Base-by-base conservation (phyloP, 73 alveolate genomes). In the Blepharisma stoltei region DNA sequence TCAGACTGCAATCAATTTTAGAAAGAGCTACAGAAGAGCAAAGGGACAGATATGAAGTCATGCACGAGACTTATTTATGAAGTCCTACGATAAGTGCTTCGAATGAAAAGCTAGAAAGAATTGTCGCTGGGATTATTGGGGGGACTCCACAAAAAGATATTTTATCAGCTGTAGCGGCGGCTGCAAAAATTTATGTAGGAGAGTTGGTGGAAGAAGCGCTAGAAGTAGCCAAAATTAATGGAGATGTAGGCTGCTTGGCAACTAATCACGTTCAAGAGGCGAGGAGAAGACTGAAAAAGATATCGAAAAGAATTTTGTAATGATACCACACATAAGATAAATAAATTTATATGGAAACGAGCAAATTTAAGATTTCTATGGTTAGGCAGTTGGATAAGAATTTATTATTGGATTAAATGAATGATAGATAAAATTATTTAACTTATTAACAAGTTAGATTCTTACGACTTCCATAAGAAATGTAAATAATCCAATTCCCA, bases 161-260 rank as follows among this genome's bases (percentile, higher is more conserved):
- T 14, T 60, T 14, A 14, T 9, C 23, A 18, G 46, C 46, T 25
- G 23, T 25, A 18, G 37, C 73, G 38, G 45, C 73, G 18, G 73
- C 73, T 60, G 73, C 73, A 2, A 60, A 60, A 25, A 60, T 60
- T 14, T 60, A 60, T 60, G 73, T 60, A 8, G 73, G 73, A 20
- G 73, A 60, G 45, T 38, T 60, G 18, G 73, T 60, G 38, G 73
- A 60, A 60, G 23, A 8, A 9, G 38, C 73, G 14, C 45, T 60
- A 9, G 18, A 18, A 25, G 73, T 60, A 60, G 38, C 73, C 6
- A 60, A 60, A 25, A 38, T 14, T 8, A 60, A 25, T 18, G 73
- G 73, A 2, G 73, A 60, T 8, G 46, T 25, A 9, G 73, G 73
- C n/a, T 9, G 23, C 23, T 14, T 60, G 2, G 23, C 73, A 18